phyloP scores from a whole-genome alignment of 768 basidiomycete genomes.

The Naganishia randhawae region DNA sequence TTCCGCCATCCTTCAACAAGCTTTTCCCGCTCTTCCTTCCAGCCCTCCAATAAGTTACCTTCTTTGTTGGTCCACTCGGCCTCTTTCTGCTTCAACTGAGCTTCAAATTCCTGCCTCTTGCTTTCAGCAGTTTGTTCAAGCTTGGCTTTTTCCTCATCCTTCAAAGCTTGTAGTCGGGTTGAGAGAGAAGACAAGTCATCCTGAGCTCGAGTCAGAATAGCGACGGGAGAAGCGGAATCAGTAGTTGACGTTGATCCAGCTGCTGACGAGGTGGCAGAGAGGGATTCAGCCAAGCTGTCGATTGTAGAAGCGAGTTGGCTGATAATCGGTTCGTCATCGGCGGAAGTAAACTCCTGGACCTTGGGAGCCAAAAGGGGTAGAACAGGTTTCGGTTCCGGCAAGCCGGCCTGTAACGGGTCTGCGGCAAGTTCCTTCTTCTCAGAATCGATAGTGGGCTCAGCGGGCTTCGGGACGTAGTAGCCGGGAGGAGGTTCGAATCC shows the following conservation, averaged over 20 bases:
- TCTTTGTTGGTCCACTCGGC: constrained; percentile 81
- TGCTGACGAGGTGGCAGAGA: constrained; percentile 64
- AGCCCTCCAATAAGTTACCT: constrained; percentile 74
- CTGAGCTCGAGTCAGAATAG: constrained; percentile 75
- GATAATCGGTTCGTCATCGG: constrained; percentile 82
- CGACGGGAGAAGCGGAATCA: constrained; percentile 64
- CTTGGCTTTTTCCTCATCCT: constrained; percentile 69
- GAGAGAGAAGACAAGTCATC: constrained; percentile 73
- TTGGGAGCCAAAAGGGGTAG: constrained; percentile 79
- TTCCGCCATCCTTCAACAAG: constrained; percentile 75
- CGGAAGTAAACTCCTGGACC: constrained; percentile 62
- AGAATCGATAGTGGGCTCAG: constrained; percentile 26
- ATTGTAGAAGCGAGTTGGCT: constrained; percentile 87
- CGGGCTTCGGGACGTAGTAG: constrained; percentile 57
- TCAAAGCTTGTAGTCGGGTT: constrained; percentile 69
- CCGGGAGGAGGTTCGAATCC: constrained; percentile 93
- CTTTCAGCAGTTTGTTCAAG: constrained; percentile 70
- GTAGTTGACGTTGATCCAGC: constrained; percentile 36
- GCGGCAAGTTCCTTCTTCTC: constrained; percentile 39
- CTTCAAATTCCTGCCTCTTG: constrained; percentile 71
- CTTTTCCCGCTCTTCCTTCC: constrained; percentile 70
- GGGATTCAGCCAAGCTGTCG: constrained; percentile 79
- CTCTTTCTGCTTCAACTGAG: constrained; percentile 64
- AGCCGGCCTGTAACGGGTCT: constrained; percentile 29
- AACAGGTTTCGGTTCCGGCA: constrained; percentile 38